Evolutionary conservation across 805 yeast species (phyloP).

Genomic region (Nakazawaea sp.): DNA sequence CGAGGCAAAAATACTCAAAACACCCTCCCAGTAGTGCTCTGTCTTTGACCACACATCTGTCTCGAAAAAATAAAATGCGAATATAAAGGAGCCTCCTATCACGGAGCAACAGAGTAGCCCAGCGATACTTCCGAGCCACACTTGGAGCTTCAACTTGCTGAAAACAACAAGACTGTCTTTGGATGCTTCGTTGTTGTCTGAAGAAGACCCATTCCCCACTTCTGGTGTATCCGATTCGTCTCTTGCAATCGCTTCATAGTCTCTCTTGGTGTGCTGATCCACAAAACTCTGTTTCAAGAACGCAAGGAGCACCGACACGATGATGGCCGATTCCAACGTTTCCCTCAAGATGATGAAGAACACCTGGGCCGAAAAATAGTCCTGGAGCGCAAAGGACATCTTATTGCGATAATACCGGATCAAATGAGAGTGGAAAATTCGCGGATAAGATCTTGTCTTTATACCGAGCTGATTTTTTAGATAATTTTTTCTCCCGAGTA

Average conservation of each 20-base stretch:
- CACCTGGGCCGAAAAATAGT: constrained; percentile 36
- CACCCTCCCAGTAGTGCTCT: constrained; percentile 43
- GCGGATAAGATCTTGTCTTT: no score
- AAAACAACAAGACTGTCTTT: neutral
- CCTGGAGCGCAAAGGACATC: constrained; percentile 11
- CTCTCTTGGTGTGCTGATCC: neutral
- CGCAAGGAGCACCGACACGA: constrained; percentile 38
- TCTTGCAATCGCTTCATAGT: constrained; percentile 1
- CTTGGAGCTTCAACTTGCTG: constrained; percentile 25
- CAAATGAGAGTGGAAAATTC: no score
- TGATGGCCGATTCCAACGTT: constrained; percentile 40
- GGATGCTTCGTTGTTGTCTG: neutral
- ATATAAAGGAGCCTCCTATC: constrained; percentile 31
- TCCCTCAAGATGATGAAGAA: constrained; percentile 39
- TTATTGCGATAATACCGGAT: no score
- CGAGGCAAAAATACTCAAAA: constrained; percentile 36
- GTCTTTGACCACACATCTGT: constrained; percentile 37
- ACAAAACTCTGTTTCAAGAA: constrained; percentile 30
- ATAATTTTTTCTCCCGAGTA: no score
- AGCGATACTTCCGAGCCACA: constrained; percentile 36
- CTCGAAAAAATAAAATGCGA: constrained; percentile 33
- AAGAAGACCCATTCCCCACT: neutral
- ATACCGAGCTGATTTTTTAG: no score
- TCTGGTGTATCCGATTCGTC: neutral
- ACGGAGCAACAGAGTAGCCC: constrained; percentile 33